Conservation (phyloP, 768 basidiomycete species). For the Suillus spraguei region DNA sequence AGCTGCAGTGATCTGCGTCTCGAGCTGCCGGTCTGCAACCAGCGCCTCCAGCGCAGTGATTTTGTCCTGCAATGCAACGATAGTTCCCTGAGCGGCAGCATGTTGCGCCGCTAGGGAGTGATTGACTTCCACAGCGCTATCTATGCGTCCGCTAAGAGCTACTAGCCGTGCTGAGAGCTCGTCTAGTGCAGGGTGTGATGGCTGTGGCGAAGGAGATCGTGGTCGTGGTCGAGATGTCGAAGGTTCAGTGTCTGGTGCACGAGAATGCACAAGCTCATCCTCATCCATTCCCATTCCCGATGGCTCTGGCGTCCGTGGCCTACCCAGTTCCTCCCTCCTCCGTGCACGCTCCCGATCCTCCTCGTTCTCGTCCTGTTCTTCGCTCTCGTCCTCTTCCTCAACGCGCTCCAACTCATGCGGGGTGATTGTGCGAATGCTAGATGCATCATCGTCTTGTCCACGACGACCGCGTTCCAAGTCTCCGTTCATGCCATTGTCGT, state of each 20-base stretch:
- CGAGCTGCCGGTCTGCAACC: conserved; percentile 51
- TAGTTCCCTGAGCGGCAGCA: conserved; percentile 72
- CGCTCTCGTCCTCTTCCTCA: conserved; percentile 75
- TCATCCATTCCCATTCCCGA: conserved; percentile 55
- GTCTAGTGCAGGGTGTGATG: conserved; percentile 42
- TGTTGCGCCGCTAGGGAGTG: conserved; percentile 79
- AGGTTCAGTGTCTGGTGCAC: conserved; percentile 32
- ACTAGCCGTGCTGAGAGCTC: conserved; percentile 67
- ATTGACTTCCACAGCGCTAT: conserved; percentile 73
- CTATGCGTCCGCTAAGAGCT: conserved; percentile 68
- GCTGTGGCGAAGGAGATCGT: conserved; percentile 23
- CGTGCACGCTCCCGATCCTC: conserved; percentile 50
- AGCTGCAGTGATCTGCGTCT: conserved; percentile 38
- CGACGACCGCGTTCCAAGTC: conserved; percentile 18
- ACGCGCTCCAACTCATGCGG: conserved; percentile 72
- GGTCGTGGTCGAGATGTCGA: conserved; percentile 20
- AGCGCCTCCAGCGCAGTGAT: conserved; percentile 67
- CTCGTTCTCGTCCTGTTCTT: conserved; percentile 39
- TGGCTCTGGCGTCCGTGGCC: conserved; percentile 84
- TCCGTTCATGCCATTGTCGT: conserved; percentile 11
- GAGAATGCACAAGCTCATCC: conserved; percentile 28
- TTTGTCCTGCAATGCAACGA: conserved; percentile 67
- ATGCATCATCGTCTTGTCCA: conserved; percentile 61
- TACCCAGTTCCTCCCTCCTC: conserved; percentile 57
- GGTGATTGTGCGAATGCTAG: conserved; percentile 72